These are phyloP conservation scores for Leccinum solheimii DNA, from an alignment of 1,284 basidiomycete species.

Conservation along the genomic window DNA sequence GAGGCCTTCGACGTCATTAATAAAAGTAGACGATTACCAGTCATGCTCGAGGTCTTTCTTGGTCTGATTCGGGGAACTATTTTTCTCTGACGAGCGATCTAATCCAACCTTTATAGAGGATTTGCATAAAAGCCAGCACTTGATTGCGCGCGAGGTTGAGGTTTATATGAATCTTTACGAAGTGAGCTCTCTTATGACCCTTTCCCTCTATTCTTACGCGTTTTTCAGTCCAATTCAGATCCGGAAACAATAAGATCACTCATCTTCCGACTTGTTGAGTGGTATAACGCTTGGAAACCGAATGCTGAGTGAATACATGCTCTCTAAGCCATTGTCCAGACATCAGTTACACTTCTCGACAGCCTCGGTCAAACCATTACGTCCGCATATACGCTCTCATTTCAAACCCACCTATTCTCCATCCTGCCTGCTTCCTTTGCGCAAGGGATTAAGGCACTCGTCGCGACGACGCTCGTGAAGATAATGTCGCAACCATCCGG, in stretches of 20 bases:
- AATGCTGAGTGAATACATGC: slow-evolving; percentile 47
- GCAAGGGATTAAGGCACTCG: slow-evolving; percentile 61
- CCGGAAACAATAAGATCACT: slow-evolving; percentile 51
- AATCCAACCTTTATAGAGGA: slow-evolving; percentile 47
- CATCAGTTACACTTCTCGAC: slow-evolving; percentile 15
- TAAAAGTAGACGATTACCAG: slow-evolving; percentile 55
- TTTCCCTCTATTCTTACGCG: slow-evolving; percentile 8
- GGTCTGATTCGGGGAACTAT: slow-evolving; percentile 41
- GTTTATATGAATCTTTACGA: slow-evolving; percentile 60
- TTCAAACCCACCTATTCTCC: slow-evolving; percentile 71
- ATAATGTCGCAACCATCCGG: slow-evolving; percentile 32
- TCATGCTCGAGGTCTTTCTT: slow-evolving; percentile 65
- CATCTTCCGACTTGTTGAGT: slow-evolving; percentile 57
- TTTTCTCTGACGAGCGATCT: not conserved
- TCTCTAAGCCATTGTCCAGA: slow-evolving; percentile 2
- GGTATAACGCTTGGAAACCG: slow-evolving; percentile 69
- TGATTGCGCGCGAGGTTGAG: slow-evolving; percentile 61
- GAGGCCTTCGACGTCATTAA: slow-evolving; percentile 57
- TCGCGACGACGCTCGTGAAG: slow-evolving; percentile 54
- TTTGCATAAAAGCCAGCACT: slow-evolving; percentile 55
- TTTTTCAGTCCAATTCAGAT: slow-evolving; percentile 46
- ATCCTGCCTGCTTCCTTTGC: slow-evolving; percentile 66
- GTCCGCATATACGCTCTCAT: slow-evolving; percentile 61
- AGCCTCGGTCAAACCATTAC: slow-evolving; percentile 63
- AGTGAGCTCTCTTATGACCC: slow-evolving; percentile 38